These are phyloP conservation scores for Starmera stellimalicola DNA, from an alignment of 1,139 yeast genomes.

Conservation along the genomic window DNA sequence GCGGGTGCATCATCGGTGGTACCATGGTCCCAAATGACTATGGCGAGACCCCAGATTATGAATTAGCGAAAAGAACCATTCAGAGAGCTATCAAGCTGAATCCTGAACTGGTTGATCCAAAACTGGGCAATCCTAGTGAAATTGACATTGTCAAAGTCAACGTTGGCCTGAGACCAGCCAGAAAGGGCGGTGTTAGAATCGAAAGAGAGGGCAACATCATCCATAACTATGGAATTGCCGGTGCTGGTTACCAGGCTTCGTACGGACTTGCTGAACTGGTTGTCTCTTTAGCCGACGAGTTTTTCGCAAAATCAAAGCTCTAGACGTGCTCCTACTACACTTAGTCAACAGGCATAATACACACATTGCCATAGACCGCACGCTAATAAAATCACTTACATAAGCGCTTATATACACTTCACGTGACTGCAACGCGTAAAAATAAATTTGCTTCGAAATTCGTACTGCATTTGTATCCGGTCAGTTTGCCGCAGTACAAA, in stretches of 20 bases:
- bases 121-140: slow-evolving; percentile 17
- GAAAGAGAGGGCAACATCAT: slow-evolving; percentile 35
- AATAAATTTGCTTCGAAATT: not conserved
- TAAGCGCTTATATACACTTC: no score
- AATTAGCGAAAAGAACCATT: slow-evolving; percentile 37
- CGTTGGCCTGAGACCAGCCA: slow-evolving; percentile 66
- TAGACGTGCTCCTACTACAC: not conserved
- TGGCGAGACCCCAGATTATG: slow-evolving; percentile 26
- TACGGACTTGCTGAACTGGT: slow-evolving; percentile 51
- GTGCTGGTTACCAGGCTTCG: slow-evolving; percentile 62
- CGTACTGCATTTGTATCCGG: no score
- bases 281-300: slow-evolving; percentile 17
- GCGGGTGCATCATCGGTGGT: slow-evolving; percentile 66
- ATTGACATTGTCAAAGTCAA: slow-evolving; percentile 41
- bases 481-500: no score
- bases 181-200: slow-evolving; percentile 49
- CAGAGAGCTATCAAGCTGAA: slow-evolving; percentile 37
- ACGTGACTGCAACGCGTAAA: not conserved
- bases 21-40: slow-evolving; percentile 32
- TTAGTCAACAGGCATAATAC: no score
- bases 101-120: slow-evolving; percentile 43
- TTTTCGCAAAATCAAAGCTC: slow-evolving; percentile 2
- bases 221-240: slow-evolving; percentile 67
- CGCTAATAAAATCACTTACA: no score
- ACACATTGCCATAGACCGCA: no score